These are phyloP conservation scores for Fusarium hainanense DNA, from an alignment of 2,329 filamentous ascomycete genomes.

Conservation along the genomic window DNA sequence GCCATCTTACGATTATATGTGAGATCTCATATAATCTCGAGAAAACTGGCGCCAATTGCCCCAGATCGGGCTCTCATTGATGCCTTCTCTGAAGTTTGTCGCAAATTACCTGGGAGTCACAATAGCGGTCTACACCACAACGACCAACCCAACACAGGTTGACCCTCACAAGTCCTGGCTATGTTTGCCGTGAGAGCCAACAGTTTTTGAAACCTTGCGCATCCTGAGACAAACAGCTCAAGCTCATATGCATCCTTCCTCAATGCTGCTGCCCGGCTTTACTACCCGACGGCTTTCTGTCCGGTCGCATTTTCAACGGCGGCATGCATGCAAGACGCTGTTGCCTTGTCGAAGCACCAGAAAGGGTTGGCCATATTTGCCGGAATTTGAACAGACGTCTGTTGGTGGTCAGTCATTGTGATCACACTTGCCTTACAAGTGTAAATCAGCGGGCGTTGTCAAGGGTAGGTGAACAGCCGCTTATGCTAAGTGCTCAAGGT, in stretches of 20 bases:
- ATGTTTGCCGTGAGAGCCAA: background rate
- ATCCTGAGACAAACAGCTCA: background rate
- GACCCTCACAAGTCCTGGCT: background rate
- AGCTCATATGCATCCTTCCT: background rate
- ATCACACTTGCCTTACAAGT: too few relatives aligned
- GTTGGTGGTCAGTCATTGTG: too few relatives aligned
- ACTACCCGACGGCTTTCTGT: background rate
- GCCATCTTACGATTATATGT: background rate
- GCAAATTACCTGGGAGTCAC: background rate
- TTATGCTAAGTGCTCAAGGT: background rate
- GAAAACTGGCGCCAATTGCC: background rate
- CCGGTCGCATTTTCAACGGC: background rate
- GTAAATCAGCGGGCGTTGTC: background rate
- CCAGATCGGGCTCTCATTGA: background rate
- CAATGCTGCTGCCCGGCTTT: background rate
- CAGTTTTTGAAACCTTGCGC: too few relatives aligned
- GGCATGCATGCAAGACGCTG: background rate
- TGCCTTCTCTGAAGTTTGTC: background rate
- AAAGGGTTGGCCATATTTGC: background rate
- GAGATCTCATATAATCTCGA: background rate
- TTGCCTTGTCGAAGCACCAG: background rate
- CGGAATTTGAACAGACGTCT: too few relatives aligned
- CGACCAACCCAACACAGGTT: background rate
- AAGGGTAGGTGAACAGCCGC: background rate
- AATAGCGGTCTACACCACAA: slow-evolving; percentile 15